Conservation (phyloP, 768 basidiomycete species). For the Fomitopsis serialis region DNA sequence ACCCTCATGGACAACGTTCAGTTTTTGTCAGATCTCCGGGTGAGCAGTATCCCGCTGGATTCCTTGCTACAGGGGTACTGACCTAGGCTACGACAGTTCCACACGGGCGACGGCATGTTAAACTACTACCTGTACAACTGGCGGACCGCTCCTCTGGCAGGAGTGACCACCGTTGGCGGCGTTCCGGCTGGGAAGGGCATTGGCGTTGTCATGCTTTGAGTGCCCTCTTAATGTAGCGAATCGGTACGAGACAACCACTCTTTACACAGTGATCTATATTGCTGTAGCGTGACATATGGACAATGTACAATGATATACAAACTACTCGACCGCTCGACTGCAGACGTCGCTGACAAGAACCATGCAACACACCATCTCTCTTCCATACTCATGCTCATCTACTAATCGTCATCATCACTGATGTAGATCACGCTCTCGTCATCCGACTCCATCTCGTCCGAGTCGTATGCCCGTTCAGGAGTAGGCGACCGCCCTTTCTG, state of each 20-base stretch:
- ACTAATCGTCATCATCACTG: constrained; percentile 59
- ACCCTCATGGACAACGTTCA: constrained; percentile 91
- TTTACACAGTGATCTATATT: neutral
- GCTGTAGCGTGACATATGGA: neutral
- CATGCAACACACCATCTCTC: no score
- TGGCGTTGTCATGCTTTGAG: constrained; percentile 90
- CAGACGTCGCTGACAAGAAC: neutral
- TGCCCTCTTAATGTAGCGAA: neutral
- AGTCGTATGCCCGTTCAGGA: constrained; percentile 27
- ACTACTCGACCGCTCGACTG: neutral
- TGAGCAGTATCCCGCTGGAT: constrained; percentile 25
- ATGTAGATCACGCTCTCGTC: constrained; percentile 79
- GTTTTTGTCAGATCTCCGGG: constrained; percentile 83
- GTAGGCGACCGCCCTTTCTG: constrained; percentile 28
- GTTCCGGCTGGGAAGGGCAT: constrained; percentile 71
- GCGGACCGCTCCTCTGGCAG: constrained; percentile 77
- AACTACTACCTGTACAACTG: constrained; percentile 96
- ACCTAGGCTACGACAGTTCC: constrained; percentile 60
- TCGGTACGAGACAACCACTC: neutral
- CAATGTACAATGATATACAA: constrained; percentile 2
- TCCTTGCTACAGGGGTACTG: neutral
- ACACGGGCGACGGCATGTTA: constrained; percentile 85
- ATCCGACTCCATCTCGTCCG: constrained; percentile 44
- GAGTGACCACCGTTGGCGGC: constrained; percentile 48
- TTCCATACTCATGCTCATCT: no score